Conservation (phyloP, 75 land plant species). For the Cunninghamia lanceolata region DNA sequence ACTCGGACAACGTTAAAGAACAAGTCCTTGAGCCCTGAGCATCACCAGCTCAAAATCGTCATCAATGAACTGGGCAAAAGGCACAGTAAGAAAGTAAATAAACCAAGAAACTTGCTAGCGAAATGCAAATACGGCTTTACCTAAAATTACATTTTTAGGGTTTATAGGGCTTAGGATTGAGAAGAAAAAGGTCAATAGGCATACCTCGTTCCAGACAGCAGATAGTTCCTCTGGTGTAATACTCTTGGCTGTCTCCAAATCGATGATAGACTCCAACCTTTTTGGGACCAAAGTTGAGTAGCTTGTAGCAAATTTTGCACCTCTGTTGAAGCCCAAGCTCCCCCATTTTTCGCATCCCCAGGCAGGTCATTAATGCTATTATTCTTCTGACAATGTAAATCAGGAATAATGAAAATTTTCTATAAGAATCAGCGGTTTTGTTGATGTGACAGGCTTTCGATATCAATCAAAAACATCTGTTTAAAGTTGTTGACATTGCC, state of each 20-base stretch:
- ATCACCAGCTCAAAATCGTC: too few species aligned
- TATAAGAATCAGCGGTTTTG: background rate
- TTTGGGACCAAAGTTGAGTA: slow-evolving; percentile 72
- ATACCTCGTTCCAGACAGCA: slow-evolving; percentile 87
- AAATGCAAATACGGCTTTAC: background rate
- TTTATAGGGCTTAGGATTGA: background rate
- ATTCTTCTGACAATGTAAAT: background rate
- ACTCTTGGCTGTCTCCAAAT: slow-evolving; percentile 57
- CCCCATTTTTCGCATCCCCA: slow-evolving; percentile 43
- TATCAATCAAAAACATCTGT: background rate
- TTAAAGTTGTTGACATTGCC: background rate
- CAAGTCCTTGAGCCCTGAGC: too few species aligned
- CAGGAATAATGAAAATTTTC: background rate
- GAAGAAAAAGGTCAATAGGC: background rate
- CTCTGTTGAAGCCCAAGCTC: slow-evolving; percentile 38
- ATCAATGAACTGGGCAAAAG: too few species aligned
- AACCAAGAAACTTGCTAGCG: background rate
- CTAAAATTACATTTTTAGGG: background rate
- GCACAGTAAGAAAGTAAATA: too few species aligned
- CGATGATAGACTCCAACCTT: slow-evolving; percentile 72
- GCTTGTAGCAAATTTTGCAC: slow-evolving; percentile 60
- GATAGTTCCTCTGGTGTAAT: slow-evolving; percentile 54
- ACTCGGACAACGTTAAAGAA: too few species aligned
- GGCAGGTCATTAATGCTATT: slow-evolving; percentile 2
- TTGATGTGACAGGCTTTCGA: background rate